These are phyloP conservation scores for Claviceps spartinae DNA, from an alignment of 2,329 filamentous ascomycete genomes.

Conservation along the genomic window DNA sequence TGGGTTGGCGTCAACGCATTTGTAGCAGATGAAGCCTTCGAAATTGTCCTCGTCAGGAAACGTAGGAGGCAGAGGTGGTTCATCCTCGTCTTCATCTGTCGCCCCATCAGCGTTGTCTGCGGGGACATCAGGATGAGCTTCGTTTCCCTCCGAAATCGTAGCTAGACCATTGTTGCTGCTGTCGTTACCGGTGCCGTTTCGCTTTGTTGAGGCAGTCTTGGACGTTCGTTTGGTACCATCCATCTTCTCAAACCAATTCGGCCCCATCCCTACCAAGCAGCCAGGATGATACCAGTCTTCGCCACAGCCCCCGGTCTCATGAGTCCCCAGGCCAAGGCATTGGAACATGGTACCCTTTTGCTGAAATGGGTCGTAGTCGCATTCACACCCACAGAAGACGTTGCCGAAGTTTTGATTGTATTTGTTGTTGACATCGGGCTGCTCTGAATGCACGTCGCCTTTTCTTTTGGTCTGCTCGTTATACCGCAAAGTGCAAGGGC, in stretches of 20 bases:
- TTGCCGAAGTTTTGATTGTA: constrained; percentile 97
- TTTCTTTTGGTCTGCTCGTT: constrained; percentile 62
- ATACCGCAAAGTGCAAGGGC: constrained; percentile 62
- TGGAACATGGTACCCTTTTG: constrained; percentile 99
- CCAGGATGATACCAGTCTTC: constrained; percentile 98
- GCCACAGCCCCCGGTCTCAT: constrained; percentile 76
- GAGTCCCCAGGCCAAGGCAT: constrained; percentile 71
- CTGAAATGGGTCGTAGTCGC: constrained; percentile 75
- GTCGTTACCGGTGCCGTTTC: neutral
- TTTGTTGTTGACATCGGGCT: constrained; percentile 58
- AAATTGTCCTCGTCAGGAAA: constrained; percentile 87
- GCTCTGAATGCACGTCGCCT: constrained; percentile 63
- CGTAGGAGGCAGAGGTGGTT: constrained; percentile 61
- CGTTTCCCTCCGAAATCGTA: constrained; percentile 37
- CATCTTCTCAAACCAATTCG: constrained; percentile 53
- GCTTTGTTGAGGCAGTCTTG: constrained; percentile 4
- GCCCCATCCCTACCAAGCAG: constrained; percentile 69
- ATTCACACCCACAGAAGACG: constrained; percentile 76
- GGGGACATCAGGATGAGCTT: constrained; percentile 15
- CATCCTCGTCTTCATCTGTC: constrained; percentile 37
- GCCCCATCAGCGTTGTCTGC: constrained; percentile 13
- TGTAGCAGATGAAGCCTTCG: constrained; percentile 84
- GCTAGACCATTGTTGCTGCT: constrained; percentile 18
- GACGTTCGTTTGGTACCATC: constrained; percentile 21
- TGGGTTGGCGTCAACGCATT: constrained; percentile 73